These are phyloP conservation scores for Houttuynia cordata DNA, from an alignment of 164 flowering plant genomes.

Conservation along the genomic window DNA sequence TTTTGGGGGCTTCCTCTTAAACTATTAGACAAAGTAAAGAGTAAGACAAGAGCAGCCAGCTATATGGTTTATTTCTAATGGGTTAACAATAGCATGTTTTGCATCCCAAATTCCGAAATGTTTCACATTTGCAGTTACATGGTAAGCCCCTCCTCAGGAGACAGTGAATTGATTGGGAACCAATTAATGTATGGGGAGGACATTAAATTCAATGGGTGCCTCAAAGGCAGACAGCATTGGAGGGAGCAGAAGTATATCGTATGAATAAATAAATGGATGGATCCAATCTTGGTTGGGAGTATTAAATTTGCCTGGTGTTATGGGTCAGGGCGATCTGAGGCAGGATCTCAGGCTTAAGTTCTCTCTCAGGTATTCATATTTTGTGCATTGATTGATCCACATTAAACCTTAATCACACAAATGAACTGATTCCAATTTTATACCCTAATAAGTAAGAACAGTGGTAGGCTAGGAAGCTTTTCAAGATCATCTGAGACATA, in stretches of 20 bases:
- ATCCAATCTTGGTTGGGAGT: not conserved
- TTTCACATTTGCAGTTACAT: slow-evolving; percentile 1
- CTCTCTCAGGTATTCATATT: slow-evolving; percentile 22
- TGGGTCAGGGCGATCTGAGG: slow-evolving; percentile 58
- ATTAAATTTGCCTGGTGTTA: slow-evolving; percentile 6
- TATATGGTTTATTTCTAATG: not conserved
- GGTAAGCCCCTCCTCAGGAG: slow-evolving; percentile 4
- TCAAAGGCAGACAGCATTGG: slow-evolving; percentile 3
- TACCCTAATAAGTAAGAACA: slow-evolving; percentile 9
- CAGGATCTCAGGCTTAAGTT: slow-evolving; percentile 40
- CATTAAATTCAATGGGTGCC: slow-evolving; percentile 1
- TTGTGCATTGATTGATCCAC: slow-evolving; percentile 21
- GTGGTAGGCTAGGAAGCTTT: slow-evolving; percentile 17
- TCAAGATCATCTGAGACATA: slow-evolving; percentile 29
- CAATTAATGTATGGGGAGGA: slow-evolving; percentile 1
- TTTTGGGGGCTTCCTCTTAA: not conserved
- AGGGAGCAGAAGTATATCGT: slow-evolving; percentile 2
- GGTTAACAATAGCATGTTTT: not conserved
- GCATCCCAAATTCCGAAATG: slow-evolving; percentile 1
- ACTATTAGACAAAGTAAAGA: not conserved
- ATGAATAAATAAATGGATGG: not conserved
- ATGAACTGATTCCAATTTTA: not conserved
- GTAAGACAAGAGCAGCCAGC: not conserved
- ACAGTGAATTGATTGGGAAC: not conserved
- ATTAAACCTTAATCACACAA: slow-evolving; percentile 16